Conservation (phyloP, 2,329 filamentous ascomycete species). For the Aureobasidium melanogenum region DNA sequence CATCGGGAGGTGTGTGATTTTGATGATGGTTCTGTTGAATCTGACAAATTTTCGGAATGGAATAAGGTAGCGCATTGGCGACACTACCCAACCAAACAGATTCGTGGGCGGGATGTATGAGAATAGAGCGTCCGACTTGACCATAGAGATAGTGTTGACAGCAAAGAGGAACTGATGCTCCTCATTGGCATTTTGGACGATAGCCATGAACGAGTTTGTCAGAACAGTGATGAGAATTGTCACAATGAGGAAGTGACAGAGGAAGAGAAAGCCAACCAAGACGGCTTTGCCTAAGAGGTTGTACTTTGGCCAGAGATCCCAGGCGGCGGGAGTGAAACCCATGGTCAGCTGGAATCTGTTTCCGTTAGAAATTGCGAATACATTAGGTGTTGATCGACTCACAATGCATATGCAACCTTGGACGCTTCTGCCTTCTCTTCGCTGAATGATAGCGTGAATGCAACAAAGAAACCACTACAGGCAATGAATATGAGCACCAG, state of each 20-base stretch:
- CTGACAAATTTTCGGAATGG: conserved; percentile 73
- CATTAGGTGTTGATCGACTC: neutral
- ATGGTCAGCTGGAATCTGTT: conserved; percentile 73
- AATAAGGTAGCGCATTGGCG: conserved; percentile 72
- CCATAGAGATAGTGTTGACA: conserved; percentile 95
- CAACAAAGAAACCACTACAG: conserved; percentile 92
- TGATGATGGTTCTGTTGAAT: conserved; percentile 85
- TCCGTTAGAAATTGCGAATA: neutral
- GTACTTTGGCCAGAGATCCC: conserved; percentile 79
- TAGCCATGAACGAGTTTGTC: conserved; percentile 92
- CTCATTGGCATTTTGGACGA: conserved; percentile 85
- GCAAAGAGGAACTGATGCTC: conserved; percentile 91
- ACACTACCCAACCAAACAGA: conserved; percentile 80
- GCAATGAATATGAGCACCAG: conserved; percentile 75
- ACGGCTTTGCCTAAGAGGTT: conserved; percentile 69
- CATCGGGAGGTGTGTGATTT: conserved; percentile 79
- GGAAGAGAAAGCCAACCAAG: conserved; percentile 76
- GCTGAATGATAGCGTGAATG: conserved; percentile 74
- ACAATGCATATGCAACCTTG: conserved; percentile 73
- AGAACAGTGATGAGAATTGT: conserved; percentile 94
- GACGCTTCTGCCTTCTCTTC: conserved; percentile 60
- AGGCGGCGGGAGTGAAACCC: conserved; percentile 92
- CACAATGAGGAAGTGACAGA: conserved; percentile 89
- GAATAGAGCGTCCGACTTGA: conserved; percentile 94
- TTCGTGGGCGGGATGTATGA: conserved; percentile 89